phyloP scores from a whole-genome alignment of 2,329 filamentous ascomycete species.

The Diplocarpon mali region DNA sequence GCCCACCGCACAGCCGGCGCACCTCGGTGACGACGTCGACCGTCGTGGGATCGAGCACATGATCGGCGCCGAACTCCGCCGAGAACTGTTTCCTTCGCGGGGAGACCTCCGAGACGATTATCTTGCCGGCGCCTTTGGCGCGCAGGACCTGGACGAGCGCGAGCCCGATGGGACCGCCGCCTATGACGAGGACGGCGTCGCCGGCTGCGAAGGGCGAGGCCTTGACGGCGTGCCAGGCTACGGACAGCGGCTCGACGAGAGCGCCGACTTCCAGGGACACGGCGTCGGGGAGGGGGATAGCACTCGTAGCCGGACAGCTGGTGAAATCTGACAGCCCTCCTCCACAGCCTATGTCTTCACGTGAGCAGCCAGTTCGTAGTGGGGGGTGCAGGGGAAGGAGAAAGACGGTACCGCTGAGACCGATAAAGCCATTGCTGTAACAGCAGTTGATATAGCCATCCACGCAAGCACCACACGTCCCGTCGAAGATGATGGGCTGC shows the following conservation, averaged over 20 bases:
- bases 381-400: background rate
- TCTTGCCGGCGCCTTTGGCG: conserved; percentile 33
- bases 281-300: conserved; percentile 30
- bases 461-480: conserved; percentile 31
- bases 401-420: conserved; percentile 18
- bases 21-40: conserved; percentile 33
- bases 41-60: conserved; percentile 38
- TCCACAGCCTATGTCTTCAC: conserved; percentile 23
- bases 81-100: conserved; percentile 37
- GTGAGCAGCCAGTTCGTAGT: background rate
- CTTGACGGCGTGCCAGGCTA: conserved; percentile 45
- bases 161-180: conserved; percentile 42
- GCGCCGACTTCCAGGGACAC: conserved; percentile 41
- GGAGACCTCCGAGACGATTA: conserved; percentile 43
- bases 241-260: conserved; percentile 41
- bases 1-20: conserved; percentile 23
- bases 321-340: conserved; percentile 29
- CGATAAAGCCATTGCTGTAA: conserved; percentile 4
- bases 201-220: conserved; percentile 36
- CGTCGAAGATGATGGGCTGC: conserved; percentile 42
- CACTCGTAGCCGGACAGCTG: conserved; percentile 32
- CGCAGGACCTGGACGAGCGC: conserved; percentile 36
- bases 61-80: conserved; percentile 38
- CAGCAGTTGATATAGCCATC: conserved; percentile 31
- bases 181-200: conserved; percentile 37